Base-by-base conservation (phyloP, 805 yeast genomes). In the Cyberlindnera japonica region DNA sequence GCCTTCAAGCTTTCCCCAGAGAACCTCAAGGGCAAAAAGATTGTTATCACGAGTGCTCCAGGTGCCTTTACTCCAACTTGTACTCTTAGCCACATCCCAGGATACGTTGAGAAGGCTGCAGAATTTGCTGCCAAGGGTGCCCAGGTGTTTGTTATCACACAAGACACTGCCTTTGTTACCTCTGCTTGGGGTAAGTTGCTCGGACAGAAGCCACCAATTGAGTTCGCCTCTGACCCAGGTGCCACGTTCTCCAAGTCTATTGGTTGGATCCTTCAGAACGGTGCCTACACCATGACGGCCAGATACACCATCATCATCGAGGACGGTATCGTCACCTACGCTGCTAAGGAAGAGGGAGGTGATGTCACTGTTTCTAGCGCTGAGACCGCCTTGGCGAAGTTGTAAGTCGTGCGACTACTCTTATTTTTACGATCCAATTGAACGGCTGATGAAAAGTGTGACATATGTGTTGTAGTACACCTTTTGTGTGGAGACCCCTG, bases 31-130 rank as follows among this genome's bases (percentile, higher is more conserved):
- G 58, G 57, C 14, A 55, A 57, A 41, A 54, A 53, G 40, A 76
- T 81, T 23, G 77, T 84, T 31, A 67, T 85, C 52, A 86, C 87
- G 23, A 72, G 83, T 44, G 89, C 85, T 24, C 93, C 95, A 47
- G 95, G 90, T 47, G 93, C 95, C 10, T 86, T 84, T 71, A 84
- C 95, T 20, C 95, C 91, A 41, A 78, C 91, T 7, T 84, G 93
- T 63, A 72, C 84, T 35, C 76, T 72, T 37, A 69, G 75, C 53
- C 93, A 83, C 63, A 72, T 83, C 45, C 91, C 91, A 41, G 85
- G 80, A 18, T 82, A 66, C 67, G 60, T 82, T 43, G 56, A 65
- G 43, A 66, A 76, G 48, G 59, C 73, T 40, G 59, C 58, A 17
- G 72, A 75, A 40, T 72, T 85, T 57, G 62, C 70, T 54, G 62